A percentile compares a stretch with the other conserved stretches of the same genome.
Evolutionary conservation across 2,329 filamentous ascomycete genomes (phyloP).

Genomic region (Fusarium sp.): DNA sequence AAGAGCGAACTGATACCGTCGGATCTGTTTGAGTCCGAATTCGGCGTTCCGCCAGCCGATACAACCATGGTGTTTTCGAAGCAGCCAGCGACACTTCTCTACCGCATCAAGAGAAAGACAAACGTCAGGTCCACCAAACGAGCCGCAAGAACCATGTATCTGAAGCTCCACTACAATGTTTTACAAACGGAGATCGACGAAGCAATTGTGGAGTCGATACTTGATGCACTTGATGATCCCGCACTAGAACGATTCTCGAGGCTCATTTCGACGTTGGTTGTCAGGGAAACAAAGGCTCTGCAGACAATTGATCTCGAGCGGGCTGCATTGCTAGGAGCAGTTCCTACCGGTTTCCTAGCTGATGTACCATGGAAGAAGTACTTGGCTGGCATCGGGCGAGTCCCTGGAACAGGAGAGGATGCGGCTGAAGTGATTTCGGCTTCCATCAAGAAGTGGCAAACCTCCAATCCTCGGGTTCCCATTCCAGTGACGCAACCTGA

Average conservation of each 20-base stretch:
- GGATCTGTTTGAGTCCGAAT: conserved; percentile 71
- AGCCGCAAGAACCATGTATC: conserved; percentile 61
- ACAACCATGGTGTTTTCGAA: conserved; percentile 76
- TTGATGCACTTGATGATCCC: conserved; percentile 50
- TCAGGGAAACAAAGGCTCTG: conserved; percentile 56
- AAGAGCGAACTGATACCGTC: conserved; percentile 76
- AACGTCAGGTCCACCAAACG: conserved; percentile 47
- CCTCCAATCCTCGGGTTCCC: conserved; percentile 41
- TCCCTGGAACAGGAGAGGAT: conserved; percentile 49
- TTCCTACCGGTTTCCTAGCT: conserved; percentile 60
- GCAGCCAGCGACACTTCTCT: conserved; percentile 82
- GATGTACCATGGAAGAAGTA: conserved; percentile 58
- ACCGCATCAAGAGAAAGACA: conserved; percentile 74
- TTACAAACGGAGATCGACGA: conserved; percentile 76
- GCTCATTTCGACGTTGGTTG: conserved; percentile 56
- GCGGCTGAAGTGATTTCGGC: conserved; percentile 41
- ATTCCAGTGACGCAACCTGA: conserved; percentile 37
- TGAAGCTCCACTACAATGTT: conserved; percentile 79
- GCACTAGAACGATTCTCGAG: conserved; percentile 58
- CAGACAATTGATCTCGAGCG: conserved; percentile 64
- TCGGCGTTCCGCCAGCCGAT: conserved; percentile 61
- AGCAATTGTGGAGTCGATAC: conserved; percentile 56
- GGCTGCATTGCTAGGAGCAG: conserved; percentile 60
- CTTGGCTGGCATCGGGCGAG: conserved; percentile 60
- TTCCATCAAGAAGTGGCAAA: conserved; percentile 49